phyloP scores from a whole-genome alignment of 257 asterid species.

The Apocynum venetum region DNA sequence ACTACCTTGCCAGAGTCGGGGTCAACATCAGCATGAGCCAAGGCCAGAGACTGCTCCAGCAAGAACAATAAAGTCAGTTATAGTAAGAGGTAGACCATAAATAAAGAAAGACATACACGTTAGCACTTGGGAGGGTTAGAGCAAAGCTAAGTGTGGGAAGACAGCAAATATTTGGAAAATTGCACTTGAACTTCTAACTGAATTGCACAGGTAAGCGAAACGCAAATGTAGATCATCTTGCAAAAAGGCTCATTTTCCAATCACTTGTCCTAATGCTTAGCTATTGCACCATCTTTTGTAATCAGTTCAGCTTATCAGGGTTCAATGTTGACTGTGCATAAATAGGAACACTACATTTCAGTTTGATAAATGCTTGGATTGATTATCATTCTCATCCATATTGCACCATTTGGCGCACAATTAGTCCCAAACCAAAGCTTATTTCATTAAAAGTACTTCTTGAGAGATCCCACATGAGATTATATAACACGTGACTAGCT shows the following conservation, averaged over 20 bases:
- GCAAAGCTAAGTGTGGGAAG: too few relatives aligned
- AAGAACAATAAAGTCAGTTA: background rate
- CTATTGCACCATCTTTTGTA: background rate
- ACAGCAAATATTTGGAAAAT: background rate
- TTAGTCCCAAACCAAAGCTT: background rate
- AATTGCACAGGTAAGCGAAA: background rate
- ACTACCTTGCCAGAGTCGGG: conserved; percentile 69
- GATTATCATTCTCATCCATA: background rate
- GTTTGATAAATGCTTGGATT: background rate
- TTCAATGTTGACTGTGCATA: too few relatives aligned
- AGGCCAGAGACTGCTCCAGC: conserved; percentile 65
- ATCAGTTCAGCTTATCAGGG: background rate
- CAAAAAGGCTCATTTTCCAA: background rate
- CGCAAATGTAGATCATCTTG: background rate
- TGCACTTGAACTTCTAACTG: background rate
- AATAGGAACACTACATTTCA: background rate
- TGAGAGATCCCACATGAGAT: background rate
- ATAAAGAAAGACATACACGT: background rate
- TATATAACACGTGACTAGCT: background rate
- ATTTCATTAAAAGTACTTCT: background rate
- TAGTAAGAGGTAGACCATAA: background rate
- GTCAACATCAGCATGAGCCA: conserved; percentile 80
- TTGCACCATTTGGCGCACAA: background rate
- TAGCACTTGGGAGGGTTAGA: background rate
- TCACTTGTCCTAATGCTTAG: background rate